Evolutionary conservation across 305 asterid species (phyloP), one percentile per base, ranked within the genome.

Genomic region (Fraxinus floribunda): DNA sequence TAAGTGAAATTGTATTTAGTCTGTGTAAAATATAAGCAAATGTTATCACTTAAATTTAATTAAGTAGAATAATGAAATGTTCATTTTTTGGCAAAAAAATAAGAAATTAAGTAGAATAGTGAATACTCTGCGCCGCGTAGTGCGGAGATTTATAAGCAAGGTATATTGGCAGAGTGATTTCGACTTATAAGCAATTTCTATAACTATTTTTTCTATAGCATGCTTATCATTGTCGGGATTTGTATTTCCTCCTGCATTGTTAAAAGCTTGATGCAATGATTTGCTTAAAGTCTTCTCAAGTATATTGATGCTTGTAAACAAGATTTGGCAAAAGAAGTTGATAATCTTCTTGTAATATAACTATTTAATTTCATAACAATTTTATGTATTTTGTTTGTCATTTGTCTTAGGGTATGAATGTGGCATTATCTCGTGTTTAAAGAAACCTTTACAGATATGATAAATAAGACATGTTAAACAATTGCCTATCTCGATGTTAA

Each of bases 211-310:
- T 26, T 26, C 29, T 26, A 26, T 26, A 26, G 30, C 30, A 29
- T 29, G 30, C 30, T 29, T 29, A 29, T 29, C 30, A 29, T 29
- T 29, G 30, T 29, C 30, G 1, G 1, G 30, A 29, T 29, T 29
- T 29, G 30, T 29, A 30, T 30, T 3, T 30, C 34, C 34, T 29
- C 30, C 30, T 29, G 34, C 90, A 91, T 92, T 26, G 93, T 91
- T 62, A 96, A 93, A 78, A 86, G 87, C 90, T 86, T 91, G 91
- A 90, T 97, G 93, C 89, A 88, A 91, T 93, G 88, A 92, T 3
- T 49, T 77, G 13, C 57, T 62, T 49, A 75, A 30, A 76, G 5
- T 38, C 39, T 57, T 38, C 57, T 64, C 32, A 68, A 68, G 3
- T 3, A 30, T 30, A 30, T 60, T 0, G 5, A 3, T 7, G 62